Base-by-base conservation (phyloP, 331 rosid genomes). In the Erythrophleum ivorense region DNA sequence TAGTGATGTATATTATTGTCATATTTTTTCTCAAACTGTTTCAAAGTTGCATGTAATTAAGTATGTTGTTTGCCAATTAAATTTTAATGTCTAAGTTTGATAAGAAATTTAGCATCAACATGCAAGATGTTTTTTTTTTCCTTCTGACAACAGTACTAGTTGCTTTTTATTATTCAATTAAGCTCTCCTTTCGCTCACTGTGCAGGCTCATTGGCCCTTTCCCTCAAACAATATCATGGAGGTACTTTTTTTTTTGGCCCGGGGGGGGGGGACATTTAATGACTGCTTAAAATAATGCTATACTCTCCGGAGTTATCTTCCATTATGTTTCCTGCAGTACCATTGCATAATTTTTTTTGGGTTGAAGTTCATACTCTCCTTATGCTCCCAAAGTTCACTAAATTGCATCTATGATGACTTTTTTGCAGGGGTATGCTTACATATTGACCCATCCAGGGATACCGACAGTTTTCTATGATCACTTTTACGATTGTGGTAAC, bases 121-220 rank as follows among this genome's bases (percentile, higher is more conserved):
- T 66, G 68, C 69, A 48, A 81, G 31, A 77, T 73, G 67, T 45
- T 36, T 50, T 65, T 75, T 36, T 31, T 38, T 67, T 58, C 54
- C 71, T 7, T 58, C 41, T 13, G 62, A 21, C 54, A 70, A 15
- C 9, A 74, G 40, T 49, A 60, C 57, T 8, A 18, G 19, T 76
- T 79, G 34, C 46, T 31, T 79, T 81, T 3, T 55, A 38, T 57
- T 63, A 73, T 21, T 75, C 57, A 57, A 43, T 41, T 75, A 24
- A 59, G 63, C 59, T 36, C 77, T 73, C 62, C 41, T 78, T 73
- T 77, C 69, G 49, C 63, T 60, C 36, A 66, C 54, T 79, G 49
- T 89, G 91, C 92, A 95, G 98, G 99, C 90, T 91, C 97, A 95
- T 85, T 95, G 98, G 96, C 98, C 97, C 43, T 93, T 93, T 78